phyloP scores from a whole-genome alignment of 2,329 filamentous ascomycete genomes.

The Talaromyces sp. region DNA sequence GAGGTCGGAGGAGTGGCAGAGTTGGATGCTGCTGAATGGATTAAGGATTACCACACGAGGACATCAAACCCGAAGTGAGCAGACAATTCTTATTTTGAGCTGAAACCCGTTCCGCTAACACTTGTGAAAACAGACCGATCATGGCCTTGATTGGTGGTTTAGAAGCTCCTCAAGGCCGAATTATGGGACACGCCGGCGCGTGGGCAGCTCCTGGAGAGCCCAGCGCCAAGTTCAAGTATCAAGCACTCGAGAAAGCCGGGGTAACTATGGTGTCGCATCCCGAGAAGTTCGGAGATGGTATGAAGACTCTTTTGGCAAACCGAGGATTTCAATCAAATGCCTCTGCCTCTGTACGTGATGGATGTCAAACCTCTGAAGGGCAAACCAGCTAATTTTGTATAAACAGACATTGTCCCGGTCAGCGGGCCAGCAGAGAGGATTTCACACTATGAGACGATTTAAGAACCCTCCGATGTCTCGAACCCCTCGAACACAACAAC shows the following conservation, averaged over 20 bases:
- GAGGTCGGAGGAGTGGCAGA: slow-evolving; percentile 69
- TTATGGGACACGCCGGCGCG: slow-evolving; percentile 79
- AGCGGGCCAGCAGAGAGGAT: slow-evolving; percentile 42
- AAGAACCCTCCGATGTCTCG: slow-evolving; percentile 15
- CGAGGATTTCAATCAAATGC: slow-evolving; percentile 24
- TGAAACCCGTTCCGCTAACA: neutral
- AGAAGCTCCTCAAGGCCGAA: slow-evolving; percentile 56
- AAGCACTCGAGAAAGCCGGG: slow-evolving; percentile 61
- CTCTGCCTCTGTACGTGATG: slow-evolving; percentile 17
- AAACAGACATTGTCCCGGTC: slow-evolving; percentile 19
- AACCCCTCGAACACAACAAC: slow-evolving; percentile 14
- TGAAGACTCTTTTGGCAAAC: slow-evolving; percentile 56
- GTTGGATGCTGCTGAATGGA: slow-evolving; percentile 69
- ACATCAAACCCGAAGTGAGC: slow-evolving; percentile 60
- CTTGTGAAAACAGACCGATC: slow-evolving; percentile 53
- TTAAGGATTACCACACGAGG: slow-evolving; percentile 59
- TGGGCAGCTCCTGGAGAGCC: slow-evolving; percentile 65
- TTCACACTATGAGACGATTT: slow-evolving; percentile 45
- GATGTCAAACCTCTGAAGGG: slow-evolving; percentile 2
- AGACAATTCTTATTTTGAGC: neutral
- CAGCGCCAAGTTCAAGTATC: slow-evolving; percentile 61
- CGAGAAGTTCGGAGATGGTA: slow-evolving; percentile 65
- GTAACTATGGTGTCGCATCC: slow-evolving; percentile 71
- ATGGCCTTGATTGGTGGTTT: slow-evolving; percentile 67
- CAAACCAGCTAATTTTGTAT: slow-evolving; percentile 3